These are phyloP conservation scores for Calocera viscosa DNA, from an alignment of 768 basidiomycete species.

Conservation along the genomic window DNA sequence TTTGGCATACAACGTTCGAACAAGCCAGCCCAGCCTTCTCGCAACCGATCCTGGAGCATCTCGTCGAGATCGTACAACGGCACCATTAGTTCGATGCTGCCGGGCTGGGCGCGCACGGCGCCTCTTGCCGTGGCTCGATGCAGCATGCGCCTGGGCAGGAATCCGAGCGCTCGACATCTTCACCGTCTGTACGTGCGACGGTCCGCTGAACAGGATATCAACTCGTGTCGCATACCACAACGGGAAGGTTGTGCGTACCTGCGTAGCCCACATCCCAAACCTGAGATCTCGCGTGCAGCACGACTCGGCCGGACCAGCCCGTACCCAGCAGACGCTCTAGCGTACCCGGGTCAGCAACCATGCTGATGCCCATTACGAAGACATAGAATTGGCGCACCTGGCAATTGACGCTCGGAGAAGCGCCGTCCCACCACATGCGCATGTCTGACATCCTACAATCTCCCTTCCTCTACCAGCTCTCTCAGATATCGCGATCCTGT, in stretches of 20 bases:
- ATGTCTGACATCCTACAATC: conserved; percentile 10
- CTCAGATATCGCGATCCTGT: conserved; percentile 17
- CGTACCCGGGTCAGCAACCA: neutral
- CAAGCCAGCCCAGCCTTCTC: no score
- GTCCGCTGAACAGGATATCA: no score
- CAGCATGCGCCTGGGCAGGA: no score
- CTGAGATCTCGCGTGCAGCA: neutral
- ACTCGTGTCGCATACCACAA: no score
- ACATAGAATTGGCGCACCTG: neutral
- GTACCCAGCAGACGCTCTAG: neutral
- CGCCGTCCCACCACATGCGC: conserved; percentile 7
- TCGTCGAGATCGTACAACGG: no score
- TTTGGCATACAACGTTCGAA: no score
- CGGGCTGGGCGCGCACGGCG: no score
- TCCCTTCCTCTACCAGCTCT: conserved; percentile 14
- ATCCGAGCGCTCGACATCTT: no score
- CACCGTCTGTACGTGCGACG: no score
- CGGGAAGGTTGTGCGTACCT: neutral
- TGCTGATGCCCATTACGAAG: neutral
- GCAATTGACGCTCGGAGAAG: neutral
- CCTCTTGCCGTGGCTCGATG: no score
- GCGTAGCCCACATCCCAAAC: neutral
- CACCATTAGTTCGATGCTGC: no score
- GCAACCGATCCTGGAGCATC: no score
- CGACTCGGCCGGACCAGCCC: neutral